Evolutionary conservation across 352 stramenopile species (phyloP).

Genomic region (Phytophthora chlamydospora): DNA sequence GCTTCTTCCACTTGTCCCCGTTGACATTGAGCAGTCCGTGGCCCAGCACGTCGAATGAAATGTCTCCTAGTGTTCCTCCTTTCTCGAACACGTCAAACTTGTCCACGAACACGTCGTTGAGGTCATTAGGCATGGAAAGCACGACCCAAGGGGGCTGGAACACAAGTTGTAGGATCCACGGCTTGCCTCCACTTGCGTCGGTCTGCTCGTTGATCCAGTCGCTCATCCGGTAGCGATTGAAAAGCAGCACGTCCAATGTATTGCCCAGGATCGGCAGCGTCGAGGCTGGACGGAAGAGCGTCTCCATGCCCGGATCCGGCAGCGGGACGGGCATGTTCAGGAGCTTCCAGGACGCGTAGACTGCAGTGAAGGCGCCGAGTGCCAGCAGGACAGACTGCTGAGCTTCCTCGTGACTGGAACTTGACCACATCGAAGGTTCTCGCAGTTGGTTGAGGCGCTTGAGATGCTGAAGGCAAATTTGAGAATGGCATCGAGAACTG

Average conservation of each 20-base stretch:
- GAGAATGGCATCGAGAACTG: slow-evolving; percentile 16
- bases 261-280: slow-evolving; percentile 40
- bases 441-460: slow-evolving; percentile 11
- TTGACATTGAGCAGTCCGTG: slow-evolving; percentile 53
- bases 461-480: slow-evolving; percentile 24
- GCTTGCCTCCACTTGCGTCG: slow-evolving; percentile 28
- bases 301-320: slow-evolving; percentile 31
- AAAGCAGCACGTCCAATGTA: slow-evolving; percentile 33
- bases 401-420: slow-evolving; percentile 24
- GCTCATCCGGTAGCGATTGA: slow-evolving; percentile 40
- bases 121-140: slow-evolving; percentile 32
- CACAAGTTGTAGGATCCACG: slow-evolving; percentile 44
- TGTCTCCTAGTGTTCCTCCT: slow-evolving; percentile 26
- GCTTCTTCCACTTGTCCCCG: slow-evolving; percentile 42
- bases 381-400: slow-evolving; percentile 28
- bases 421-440: slow-evolving; percentile 33
- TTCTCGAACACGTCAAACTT: slow-evolving; percentile 57
- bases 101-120: slow-evolving; percentile 29
- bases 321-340: slow-evolving; percentile 26
- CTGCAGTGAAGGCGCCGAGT: slow-evolving; percentile 19
- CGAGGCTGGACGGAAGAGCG: slow-evolving; percentile 26
- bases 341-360: slow-evolving; percentile 33
- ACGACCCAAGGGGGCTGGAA: slow-evolving; percentile 40
- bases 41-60: slow-evolving; percentile 46
- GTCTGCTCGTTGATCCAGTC: slow-evolving; percentile 59